Evolutionary conservation across 2,329 filamentous ascomycete species (phyloP).

Genomic region (Alternaria infectoria): DNA sequence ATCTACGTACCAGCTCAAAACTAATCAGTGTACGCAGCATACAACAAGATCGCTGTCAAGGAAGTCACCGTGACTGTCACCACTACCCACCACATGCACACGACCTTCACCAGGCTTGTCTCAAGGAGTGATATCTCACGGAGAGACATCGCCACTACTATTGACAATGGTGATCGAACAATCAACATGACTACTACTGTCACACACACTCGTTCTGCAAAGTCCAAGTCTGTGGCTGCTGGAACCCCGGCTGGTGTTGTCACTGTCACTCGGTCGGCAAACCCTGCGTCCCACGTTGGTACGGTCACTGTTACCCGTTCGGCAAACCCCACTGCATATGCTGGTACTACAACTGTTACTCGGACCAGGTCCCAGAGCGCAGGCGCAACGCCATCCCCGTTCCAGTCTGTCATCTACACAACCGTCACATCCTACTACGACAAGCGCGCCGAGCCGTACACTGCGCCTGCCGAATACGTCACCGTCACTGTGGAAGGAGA

Average conservation of each 20-base stretch:
- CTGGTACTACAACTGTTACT: background rate
- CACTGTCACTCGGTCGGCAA: background rate
- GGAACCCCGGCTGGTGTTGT: background rate
- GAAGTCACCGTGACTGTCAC: background rate
- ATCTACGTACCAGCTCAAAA: background rate
- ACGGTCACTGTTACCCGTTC: background rate
- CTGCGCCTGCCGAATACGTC: background rate
- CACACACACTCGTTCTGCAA: background rate
- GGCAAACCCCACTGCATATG: background rate
- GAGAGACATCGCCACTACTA: background rate
- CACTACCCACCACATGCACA: background rate
- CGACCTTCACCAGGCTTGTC: background rate
- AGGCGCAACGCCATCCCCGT: background rate
- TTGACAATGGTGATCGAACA: background rate
- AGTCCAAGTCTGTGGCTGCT: background rate
- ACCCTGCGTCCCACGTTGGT: background rate
- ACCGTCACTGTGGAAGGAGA: background rate
- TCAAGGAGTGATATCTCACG: background rate
- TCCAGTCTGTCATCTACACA: background rate
- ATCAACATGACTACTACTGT: background rate
- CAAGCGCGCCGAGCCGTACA: background rate
- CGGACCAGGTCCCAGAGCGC: background rate
- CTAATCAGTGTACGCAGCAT: background rate
- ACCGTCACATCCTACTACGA: background rate
- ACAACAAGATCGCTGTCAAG: slow-evolving; percentile 1